Evolutionary conservation across 345 rosid genomes (phyloP), one percentile per base, ranked within the genome.

Genomic region (Carallia pectinifolia): DNA sequence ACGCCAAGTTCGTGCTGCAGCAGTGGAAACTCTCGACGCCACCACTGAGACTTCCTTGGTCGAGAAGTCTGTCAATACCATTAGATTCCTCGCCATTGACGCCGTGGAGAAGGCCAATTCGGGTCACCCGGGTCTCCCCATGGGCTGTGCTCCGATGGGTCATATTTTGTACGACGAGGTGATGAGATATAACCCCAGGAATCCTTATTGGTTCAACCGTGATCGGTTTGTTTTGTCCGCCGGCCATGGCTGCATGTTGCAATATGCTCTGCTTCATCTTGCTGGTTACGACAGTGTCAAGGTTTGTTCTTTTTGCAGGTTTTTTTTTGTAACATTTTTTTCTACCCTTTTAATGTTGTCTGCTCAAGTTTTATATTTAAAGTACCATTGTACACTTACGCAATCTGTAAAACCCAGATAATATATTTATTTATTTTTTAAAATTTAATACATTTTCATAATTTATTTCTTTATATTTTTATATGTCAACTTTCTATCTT

Each of bases 31-130:
- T 1, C 34, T 80, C 17, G 83, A 76, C 8, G 58, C 78, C n/a
- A 68, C 86, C 8, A 65, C 97, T 0, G 96, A 87, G 53, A 81
- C 91, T 36, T 61, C 95, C 15, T 69, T 94, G 70, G 23, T 23
- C 23, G 23, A 87, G 68, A 87, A 88, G 70, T 94, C 96, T 40
- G 59, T 91, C 37, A 91, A 94, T 64, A 85, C 97, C 60, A 94
- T 94, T 53, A 76, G 98, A 80, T 91, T 94, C 79, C 81, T 94
- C 38, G 90, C 96, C 27, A 70, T 94, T 52, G 98, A 94, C 72
- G 96, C 98, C 2, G 98, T 94, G 15, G 97, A 94, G 85, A 94
- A 91, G 82, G 98, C 97, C 2, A 94, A 94, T 73, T 94, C 97
- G 7, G 98, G 97, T 2, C 97, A 94, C 72, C 98, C 98, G 1